These are phyloP conservation scores for Lachnellula occidentalis DNA, from an alignment of 2,329 filamentous ascomycete genomes.

Conservation along the genomic window DNA sequence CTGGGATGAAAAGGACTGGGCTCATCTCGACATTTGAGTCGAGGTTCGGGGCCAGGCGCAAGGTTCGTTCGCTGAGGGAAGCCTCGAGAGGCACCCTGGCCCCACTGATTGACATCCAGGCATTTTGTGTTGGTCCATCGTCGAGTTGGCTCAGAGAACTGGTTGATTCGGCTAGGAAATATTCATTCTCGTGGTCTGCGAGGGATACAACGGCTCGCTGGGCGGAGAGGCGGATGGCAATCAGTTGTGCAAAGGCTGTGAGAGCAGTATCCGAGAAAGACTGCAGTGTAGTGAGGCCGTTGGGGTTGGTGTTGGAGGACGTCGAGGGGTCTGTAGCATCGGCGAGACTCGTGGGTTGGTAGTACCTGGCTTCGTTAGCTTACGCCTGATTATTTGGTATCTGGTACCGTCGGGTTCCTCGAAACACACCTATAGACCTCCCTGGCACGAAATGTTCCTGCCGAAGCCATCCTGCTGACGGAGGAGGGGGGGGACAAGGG, in stretches of 20 bases:
- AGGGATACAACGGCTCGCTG: slow-evolving; percentile 42
- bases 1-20: slow-evolving; percentile 16
- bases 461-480: too few species aligned
- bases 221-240: slow-evolving; percentile 40
- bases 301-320: too few species aligned
- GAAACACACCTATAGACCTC: too few species aligned
- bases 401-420: too few species aligned
- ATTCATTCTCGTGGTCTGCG: slow-evolving; percentile 22
- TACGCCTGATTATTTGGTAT: too few species aligned
- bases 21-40: slow-evolving; percentile 12
- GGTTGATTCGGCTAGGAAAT: slow-evolving; percentile 38
- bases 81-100: slow-evolving; percentile 13
- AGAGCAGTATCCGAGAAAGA: slow-evolving; percentile 39
- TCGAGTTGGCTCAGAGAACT: slow-evolving; percentile 33
- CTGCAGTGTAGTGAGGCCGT: background rate
- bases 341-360: too few species aligned
- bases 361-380: too few species aligned
- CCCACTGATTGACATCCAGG: slow-evolving; percentile 18
- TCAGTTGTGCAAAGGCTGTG: slow-evolving; percentile 42
- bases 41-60: slow-evolving; percentile 12
- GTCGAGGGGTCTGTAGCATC: too few species aligned
- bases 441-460: too few species aligned
- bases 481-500: too few species aligned
- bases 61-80: slow-evolving; percentile 26
- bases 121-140: slow-evolving; percentile 15